phyloP scores from a whole-genome alignment of 1,284 basidiomycete genomes.

The Agroathelia rolfsii region DNA sequence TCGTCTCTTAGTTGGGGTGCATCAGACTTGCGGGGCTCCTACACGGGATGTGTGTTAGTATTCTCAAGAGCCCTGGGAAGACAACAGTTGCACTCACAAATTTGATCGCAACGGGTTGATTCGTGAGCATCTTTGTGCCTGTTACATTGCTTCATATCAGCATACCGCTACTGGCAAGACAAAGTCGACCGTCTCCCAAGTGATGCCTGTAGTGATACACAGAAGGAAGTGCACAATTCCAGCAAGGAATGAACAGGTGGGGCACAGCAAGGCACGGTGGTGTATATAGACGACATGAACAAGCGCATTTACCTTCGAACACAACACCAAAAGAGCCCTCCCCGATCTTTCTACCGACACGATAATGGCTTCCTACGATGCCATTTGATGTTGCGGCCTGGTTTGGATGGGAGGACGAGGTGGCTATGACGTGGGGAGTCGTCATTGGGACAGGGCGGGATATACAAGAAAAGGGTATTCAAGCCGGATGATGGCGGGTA shows the following conservation, averaged over 20 bases:
- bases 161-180: background rate
- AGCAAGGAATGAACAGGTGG: conserved; percentile 1
- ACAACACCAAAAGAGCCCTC: conserved; percentile 82
- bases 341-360: conserved; percentile 81
- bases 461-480: conserved; percentile 7
- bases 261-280: background rate
- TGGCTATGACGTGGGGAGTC: conserved; percentile 69
- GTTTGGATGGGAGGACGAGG: conserved; percentile 52
- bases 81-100: conserved; percentile 55
- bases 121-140: conserved; percentile 86
- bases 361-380: conserved; percentile 67
- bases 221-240: background rate
- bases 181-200: background rate
- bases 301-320: conserved; percentile 52
- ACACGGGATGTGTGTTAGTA: conserved; percentile 13
- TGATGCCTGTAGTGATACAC: background rate
- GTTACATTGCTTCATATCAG: conserved; percentile 3
- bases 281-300: conserved; percentile 3
- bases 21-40: conserved; percentile 98
- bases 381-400: conserved; percentile 53
- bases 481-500: conserved; percentile 18
- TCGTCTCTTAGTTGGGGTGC: conserved; percentile 97
- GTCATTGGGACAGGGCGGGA: conserved; percentile 35
- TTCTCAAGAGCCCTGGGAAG: conserved; percentile 9
- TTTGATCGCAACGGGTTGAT: conserved; percentile 94